Conservation (phyloP, 2,329 filamentous ascomycete genomes). For the Beauveria bassiana region DNA sequence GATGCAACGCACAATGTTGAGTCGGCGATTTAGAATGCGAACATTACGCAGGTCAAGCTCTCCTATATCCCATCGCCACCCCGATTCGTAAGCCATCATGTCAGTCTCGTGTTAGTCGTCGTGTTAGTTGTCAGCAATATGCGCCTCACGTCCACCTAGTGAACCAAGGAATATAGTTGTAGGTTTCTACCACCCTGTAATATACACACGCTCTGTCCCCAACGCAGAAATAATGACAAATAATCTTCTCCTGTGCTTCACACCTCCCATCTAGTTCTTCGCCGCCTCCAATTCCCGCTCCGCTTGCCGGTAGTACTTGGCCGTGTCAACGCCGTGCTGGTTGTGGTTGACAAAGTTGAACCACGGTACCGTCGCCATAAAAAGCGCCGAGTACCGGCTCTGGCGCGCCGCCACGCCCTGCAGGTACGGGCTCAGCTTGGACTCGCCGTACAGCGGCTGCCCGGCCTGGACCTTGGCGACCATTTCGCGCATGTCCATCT, state of each 20-base stretch:
- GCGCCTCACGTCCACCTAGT: background rate
- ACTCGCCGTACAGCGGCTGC: constrained; percentile 80
- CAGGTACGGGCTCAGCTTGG: constrained; percentile 73
- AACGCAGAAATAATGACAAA: constrained; percentile 3
- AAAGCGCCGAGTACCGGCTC: constrained; percentile 82
- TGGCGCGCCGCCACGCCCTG: constrained; percentile 90
- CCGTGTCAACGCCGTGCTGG: constrained; percentile 93
- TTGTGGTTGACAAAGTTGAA: constrained; percentile 98
- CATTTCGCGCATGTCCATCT: constrained; percentile 98
- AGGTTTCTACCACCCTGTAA: constrained; percentile 4
- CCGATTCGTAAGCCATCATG: background rate
- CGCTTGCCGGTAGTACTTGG: constrained; percentile 95
- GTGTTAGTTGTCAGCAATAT: background rate
- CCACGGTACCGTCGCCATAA: constrained; percentile 82
- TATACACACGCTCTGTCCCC: constrained; percentile 10
- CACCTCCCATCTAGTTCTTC: constrained; percentile 16
- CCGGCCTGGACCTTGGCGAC: constrained; percentile 90
- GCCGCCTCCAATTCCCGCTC: constrained; percentile 89
- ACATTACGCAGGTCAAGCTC: too few relatives aligned
- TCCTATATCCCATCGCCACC: too few relatives aligned
- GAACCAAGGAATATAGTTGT: constrained; percentile 3
- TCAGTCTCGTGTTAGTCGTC: background rate
- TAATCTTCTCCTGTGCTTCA: background rate
- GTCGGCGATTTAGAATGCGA: too few relatives aligned
- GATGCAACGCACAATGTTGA: too few relatives aligned